A percentile compares a stretch with the other conserved stretches of the same genome.
phyloP scores from a whole-genome alignment of 2,329 filamentous ascomycete genomes.

The Fusarium sp. region DNA sequence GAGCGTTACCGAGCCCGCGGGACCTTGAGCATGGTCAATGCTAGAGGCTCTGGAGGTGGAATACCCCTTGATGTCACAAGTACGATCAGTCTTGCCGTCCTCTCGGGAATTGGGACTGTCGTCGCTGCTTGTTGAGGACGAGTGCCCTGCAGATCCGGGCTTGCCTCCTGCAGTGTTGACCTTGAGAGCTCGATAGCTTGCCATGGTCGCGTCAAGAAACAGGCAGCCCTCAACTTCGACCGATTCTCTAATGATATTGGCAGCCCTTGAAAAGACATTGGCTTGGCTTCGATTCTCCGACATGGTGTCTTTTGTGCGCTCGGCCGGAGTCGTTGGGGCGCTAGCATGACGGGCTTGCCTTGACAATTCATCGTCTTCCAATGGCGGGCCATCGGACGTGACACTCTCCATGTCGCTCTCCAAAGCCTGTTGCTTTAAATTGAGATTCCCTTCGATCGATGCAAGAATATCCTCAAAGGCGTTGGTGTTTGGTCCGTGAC shows the following conservation, averaged over 20 bases:
- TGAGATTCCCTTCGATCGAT: not conserved
- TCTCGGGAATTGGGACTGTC: not conserved
- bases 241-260: constrained; percentile 1
- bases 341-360: not conserved
- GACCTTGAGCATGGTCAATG: not conserved
- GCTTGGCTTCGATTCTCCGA: not conserved
- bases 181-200: not conserved
- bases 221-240: not conserved
- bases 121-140: not conserved
- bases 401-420: not conserved
- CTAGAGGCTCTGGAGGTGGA: not conserved
- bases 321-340: not conserved
- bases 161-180: not conserved
- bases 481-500: not conserved
- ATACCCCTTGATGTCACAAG: not conserved
- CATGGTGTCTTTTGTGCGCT: not conserved
- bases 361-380: not conserved
- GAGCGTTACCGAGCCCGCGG: fast-evolving
- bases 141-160: not conserved
- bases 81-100: fast-evolving
- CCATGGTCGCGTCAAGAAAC: not conserved
- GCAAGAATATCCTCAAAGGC: not conserved
- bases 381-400: not conserved
- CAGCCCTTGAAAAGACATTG: not conserved
- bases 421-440: not conserved